A percentile compares a stretch with the other conserved stretches of the same genome.
phyloP scores from a whole-genome alignment of 306 rosid genomes.

The Quercus dentata region DNA sequence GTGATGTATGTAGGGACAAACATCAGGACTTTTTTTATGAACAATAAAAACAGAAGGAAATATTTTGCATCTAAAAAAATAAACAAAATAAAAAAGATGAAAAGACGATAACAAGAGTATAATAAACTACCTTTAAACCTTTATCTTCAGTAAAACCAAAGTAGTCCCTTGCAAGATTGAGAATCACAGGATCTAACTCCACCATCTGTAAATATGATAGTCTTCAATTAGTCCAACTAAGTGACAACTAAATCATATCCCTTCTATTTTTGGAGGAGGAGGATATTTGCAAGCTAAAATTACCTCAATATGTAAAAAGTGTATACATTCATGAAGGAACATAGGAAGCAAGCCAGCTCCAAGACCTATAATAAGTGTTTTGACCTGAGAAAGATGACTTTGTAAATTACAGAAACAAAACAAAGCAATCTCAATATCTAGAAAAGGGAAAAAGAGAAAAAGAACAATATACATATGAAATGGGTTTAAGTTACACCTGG shows the following conservation, averaged over 20 bases:
- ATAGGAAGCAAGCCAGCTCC: conserved; percentile 98
- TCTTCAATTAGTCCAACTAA: neutral
- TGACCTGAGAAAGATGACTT: conserved; percentile 57
- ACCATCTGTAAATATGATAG: conserved; percentile 58
- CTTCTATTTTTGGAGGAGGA: neutral
- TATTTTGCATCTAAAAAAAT: neutral
- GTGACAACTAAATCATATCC: neutral
- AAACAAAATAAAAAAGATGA: neutral
- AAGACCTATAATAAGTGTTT: conserved; percentile 78
- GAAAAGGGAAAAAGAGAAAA: neutral
- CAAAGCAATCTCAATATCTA: neutral
- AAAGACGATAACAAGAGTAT: neutral
- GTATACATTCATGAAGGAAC: conserved; percentile 82
- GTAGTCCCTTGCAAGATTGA: conserved; percentile 66
- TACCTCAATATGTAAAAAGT: conserved; percentile 80
- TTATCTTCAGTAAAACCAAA: conserved; percentile 73
- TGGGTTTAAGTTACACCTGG: too few species aligned
- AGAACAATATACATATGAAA: neutral
- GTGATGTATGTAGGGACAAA: neutral
- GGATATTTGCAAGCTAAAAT: neutral
- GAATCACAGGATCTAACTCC: conserved; percentile 74
- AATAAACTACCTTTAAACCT: conserved; percentile 56
- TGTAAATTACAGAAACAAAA: conserved; percentile 18
- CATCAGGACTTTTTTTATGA: neutral
- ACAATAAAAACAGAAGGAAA: neutral